These are phyloP conservation scores for Aspergillus chevalieri DNA, from an alignment of 2,329 filamentous ascomycete species.

Conservation along the genomic window DNA sequence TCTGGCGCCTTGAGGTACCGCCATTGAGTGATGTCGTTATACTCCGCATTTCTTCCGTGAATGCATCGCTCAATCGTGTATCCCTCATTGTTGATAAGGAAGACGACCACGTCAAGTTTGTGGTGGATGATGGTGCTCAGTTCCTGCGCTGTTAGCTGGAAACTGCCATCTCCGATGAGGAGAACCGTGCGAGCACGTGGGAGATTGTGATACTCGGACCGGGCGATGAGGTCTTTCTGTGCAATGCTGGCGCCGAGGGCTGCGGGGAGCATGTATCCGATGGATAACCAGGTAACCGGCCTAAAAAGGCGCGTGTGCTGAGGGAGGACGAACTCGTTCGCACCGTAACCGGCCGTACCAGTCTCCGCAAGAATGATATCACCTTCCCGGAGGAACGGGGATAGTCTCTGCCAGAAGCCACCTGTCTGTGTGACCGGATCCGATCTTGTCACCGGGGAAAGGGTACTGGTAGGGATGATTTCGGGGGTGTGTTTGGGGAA, in stretches of 20 bases:
- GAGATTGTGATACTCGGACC: constrained; percentile 10
- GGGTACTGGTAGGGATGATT: constrained; percentile 38
- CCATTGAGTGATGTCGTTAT: constrained; percentile 54
- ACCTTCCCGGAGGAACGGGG: constrained; percentile 43
- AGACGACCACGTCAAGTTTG: constrained; percentile 43
- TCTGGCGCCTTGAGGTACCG: constrained; percentile 44
- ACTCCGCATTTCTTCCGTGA: constrained; percentile 48
- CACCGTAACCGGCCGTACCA: constrained; percentile 53
- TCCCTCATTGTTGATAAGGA: constrained; percentile 55
- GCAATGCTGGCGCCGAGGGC: constrained; percentile 53
- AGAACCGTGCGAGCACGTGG: constrained; percentile 45
- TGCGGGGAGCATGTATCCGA: constrained; percentile 56
- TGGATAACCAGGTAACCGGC: constrained; percentile 54
- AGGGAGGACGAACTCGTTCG: constrained; percentile 47
- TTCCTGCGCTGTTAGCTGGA: constrained; percentile 63
- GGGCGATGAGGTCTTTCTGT: constrained; percentile 20
- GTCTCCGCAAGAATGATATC: constrained; percentile 56
- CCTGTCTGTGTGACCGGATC: constrained; percentile 44
- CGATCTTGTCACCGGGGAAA: constrained; percentile 24
- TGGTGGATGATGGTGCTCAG: constrained; percentile 57
- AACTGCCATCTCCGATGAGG: constrained; percentile 58
- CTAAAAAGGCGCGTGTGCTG: constrained; percentile 44
- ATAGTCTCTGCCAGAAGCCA: constrained; percentile 45
- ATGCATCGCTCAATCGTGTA: constrained; percentile 56
- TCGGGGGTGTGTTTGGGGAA: constrained; percentile 36